Base-by-base conservation (phyloP, 2,329 filamentous ascomycete species). In the Gyromitra esculenta region DNA sequence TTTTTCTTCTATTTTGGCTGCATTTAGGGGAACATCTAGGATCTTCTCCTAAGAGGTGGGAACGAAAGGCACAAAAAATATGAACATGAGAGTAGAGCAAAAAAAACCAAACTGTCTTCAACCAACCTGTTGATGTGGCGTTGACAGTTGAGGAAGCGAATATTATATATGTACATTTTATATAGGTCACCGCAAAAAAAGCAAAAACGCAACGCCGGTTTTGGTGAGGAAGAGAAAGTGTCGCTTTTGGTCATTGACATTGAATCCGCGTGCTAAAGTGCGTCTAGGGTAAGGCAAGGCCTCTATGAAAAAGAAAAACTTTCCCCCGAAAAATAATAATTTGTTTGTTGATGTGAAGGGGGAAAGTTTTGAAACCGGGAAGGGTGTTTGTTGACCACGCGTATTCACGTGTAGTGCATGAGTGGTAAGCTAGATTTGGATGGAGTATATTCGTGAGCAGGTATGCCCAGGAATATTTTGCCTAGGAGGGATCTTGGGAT, bases 161-260 rank as follows among this genome's bases (percentile, higher is more conserved):
- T 21, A 70, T 69, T 75, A 60, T 75, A 75, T 75, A 75, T 75
- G 65, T 75, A 75, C 41, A 75, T 75, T 75, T 64, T 70, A 70
- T 75, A 69, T 70, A 75, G 59, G 72, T 39, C 66, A 50, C 18
- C 21, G n/a, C 54, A 25, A 69, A 50, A 43, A 67, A 60, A 75
- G 59, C 57, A 70, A 64, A 59, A 69, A 56, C 56, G 50, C 41
- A 37, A 48, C 13, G 25, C 52, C 54, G 21, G 45, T 45, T 57
- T 68, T 54, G 35, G 15, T 9, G 11, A 5, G 2, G 8, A 25
- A 43, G 62, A 70, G 37, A 52, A 9, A 35, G 25, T 31, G 25
- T 31, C 18, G 25, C n/a, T 59, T 75, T 57, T 57, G 72, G 66
- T 75, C 72, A 75, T 65, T 75, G 72, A 75, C 66, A 65, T 50